A percentile compares a stretch with the other conserved stretches of the same genome.
Evolutionary conservation across 108 stramenopile species (phyloP).

Genomic region (Parietichytrium sp.): DNA sequence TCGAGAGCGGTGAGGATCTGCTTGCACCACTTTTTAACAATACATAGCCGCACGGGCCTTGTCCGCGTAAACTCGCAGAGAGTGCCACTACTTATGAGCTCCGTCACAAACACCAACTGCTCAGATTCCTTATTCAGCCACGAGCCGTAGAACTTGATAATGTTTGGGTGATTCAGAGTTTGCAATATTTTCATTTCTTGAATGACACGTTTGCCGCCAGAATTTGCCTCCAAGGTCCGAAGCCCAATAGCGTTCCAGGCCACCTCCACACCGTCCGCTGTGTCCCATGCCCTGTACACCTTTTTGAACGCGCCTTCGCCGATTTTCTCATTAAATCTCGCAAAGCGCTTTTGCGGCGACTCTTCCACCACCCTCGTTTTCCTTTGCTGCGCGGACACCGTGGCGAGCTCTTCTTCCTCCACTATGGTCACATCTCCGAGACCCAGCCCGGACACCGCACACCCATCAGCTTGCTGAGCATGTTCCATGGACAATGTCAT

Average conservation of each 20-base stretch:
- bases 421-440: no score
- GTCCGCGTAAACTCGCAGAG: constrained; percentile 14
- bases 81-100: constrained; percentile 36
- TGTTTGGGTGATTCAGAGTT: constrained; percentile 85
- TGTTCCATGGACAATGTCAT: no score
- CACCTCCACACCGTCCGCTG: constrained; percentile 91
- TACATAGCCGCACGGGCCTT: neutral
- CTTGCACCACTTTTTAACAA: constrained; percentile 86
- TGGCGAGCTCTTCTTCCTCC: no score
- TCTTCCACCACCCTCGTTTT: neutral
- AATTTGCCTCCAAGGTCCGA: constrained; percentile 74
- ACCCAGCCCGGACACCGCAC: no score
- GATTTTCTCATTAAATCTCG: neutral
- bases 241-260: constrained; percentile 96
- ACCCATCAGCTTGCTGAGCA: no score
- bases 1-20: constrained; percentile 90
- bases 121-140: constrained; percentile 92
- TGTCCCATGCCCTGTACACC: constrained; percentile 86
- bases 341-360: constrained; percentile 13
- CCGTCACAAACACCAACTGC: constrained; percentile 64
- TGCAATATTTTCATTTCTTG: constrained; percentile 93
- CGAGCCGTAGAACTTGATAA: constrained; percentile 92
- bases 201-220: constrained; percentile 82
- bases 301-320: constrained; percentile 35
- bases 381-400: no score